These are phyloP conservation scores for Heliamphora exappendiculata DNA, from an alignment of 148 eudicot species.

Conservation along the genomic window DNA sequence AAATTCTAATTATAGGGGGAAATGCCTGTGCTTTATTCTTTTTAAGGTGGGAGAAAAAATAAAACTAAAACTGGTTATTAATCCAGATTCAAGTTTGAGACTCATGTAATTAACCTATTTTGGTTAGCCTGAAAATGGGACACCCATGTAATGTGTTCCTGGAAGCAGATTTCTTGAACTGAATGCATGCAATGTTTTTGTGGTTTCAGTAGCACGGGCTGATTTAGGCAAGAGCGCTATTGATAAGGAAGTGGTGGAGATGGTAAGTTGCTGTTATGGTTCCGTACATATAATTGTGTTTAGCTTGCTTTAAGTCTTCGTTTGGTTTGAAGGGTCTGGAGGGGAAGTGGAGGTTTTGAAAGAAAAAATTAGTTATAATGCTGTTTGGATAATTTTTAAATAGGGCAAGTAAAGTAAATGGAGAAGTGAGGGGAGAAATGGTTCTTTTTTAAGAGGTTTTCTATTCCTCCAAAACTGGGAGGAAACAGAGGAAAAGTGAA, in stretches of 20 bases:
- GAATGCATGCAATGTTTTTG: background rate
- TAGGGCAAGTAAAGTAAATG: no score
- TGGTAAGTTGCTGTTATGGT: conserved; percentile 36
- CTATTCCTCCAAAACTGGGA: no score
- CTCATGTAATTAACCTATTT: background rate
- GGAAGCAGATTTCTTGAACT: background rate
- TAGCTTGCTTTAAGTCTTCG: background rate
- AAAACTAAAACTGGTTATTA: background rate
- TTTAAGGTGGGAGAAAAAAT: background rate
- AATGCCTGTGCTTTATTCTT: background rate
- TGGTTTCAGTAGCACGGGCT: conserved; percentile 56
- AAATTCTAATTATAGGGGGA: background rate
- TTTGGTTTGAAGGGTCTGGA: no score
- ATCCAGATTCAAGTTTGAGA: background rate
- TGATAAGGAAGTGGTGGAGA: conserved; percentile 77
- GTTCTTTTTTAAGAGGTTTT: no score
- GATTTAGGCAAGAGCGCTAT: conserved; percentile 53
- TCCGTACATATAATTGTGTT: background rate
- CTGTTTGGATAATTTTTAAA: no score
- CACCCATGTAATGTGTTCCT: background rate
- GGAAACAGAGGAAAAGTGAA: no score
- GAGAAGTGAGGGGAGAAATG: no score
- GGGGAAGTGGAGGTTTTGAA: no score
- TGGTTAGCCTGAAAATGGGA: background rate
- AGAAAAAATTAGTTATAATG: no score